Base-by-base conservation (phyloP, 2,329 filamentous ascomycete genomes). In the Rhynchosporium secalis region DNA sequence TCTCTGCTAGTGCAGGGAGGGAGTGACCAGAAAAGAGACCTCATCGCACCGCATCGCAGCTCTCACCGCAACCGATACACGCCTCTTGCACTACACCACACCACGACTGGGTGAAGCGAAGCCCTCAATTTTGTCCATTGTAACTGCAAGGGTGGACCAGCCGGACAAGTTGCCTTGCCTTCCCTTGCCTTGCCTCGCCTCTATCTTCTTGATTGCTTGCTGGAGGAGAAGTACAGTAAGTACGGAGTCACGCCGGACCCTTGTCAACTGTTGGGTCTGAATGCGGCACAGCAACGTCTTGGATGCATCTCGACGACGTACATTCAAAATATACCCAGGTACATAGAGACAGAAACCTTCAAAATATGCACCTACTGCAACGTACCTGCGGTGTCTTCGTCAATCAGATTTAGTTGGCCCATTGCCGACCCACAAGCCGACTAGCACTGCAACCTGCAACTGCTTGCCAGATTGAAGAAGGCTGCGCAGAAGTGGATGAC, bases 351-450 rank as follows among this genome's bases (percentile, higher is more conserved):
- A 46, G 38, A 45, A 52, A 51, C 61, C 46, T 59, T 46, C 38
- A 47, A 52, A 54, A 61, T 47, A 66, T 65, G 65, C 65, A 56
- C 58, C 62, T 61, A 28, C 15, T 41, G 33, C 43, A 59, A 61
- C 49, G 59, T 48, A 56, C 54, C 61, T 58, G 56, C 41, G 60
- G 54, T 62, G 59, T 49, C 54, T 62, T 54, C 54, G 46, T 48
- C 65, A 28, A 61, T 58, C 60, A 56, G 38, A 6, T 60, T 40
- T 61, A 56, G 57, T 59, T 58, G 58, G 51, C 47, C 43, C 33
- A 46, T 58, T 56, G 62, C 62, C 57, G 43, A 51, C 38, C 57
- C 46, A 40, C 38, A 41, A 26, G 46, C 56, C 33, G 43, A 58
- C 56, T 58, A 26, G 31, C 8, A 28, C 41, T 40, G 9, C 43